Evolutionary conservation across 2,329 filamentous ascomycete species (phyloP).

Genomic region (Coniochaeta sp.): DNA sequence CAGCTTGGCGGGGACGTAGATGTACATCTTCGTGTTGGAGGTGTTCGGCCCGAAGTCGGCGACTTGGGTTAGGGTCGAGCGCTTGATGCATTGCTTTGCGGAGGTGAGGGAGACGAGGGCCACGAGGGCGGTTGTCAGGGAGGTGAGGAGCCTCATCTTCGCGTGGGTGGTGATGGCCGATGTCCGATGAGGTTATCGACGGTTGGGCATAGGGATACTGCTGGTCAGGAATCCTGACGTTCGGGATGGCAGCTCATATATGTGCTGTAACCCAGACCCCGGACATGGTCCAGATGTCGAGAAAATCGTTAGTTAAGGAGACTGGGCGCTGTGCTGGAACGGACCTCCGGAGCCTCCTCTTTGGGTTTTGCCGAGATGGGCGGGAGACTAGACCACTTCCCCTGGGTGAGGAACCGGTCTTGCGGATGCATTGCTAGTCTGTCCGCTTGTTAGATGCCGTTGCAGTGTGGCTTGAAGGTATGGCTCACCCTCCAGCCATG

Average conservation of each 20-base stretch:
- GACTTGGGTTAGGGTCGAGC: slow-evolving; percentile 18
- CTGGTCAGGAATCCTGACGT: not conserved
- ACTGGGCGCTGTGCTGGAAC: not conserved
- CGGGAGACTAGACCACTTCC: not conserved
- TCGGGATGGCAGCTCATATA: not conserved
- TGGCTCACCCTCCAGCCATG: too few species aligned
- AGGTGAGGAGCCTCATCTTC: slow-evolving; percentile 12
- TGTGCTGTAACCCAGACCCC: not conserved
- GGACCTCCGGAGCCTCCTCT: not conserved
- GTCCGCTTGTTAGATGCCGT: too few species aligned
- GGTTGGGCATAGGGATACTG: not conserved
- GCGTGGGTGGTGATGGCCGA: not conserved
- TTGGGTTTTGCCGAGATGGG: not conserved
- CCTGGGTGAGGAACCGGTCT: not conserved
- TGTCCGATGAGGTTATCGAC: not conserved
- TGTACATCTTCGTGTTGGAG: slow-evolving; percentile 20
- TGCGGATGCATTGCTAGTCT: not conserved
- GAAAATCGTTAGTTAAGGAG: too few species aligned
- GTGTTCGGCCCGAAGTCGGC: slow-evolving; percentile 21
- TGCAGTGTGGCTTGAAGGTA: too few species aligned
- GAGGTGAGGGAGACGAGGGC: slow-evolving; percentile 13
- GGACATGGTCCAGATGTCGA: too few species aligned
- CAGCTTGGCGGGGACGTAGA: slow-evolving; percentile 27
- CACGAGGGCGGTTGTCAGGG: slow-evolving; percentile 11
- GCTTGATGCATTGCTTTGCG: slow-evolving; percentile 13